Evolutionary conservation across 1,284 basidiomycete genomes (phyloP).

Genomic region (Rugosomyces carneus): DNA sequence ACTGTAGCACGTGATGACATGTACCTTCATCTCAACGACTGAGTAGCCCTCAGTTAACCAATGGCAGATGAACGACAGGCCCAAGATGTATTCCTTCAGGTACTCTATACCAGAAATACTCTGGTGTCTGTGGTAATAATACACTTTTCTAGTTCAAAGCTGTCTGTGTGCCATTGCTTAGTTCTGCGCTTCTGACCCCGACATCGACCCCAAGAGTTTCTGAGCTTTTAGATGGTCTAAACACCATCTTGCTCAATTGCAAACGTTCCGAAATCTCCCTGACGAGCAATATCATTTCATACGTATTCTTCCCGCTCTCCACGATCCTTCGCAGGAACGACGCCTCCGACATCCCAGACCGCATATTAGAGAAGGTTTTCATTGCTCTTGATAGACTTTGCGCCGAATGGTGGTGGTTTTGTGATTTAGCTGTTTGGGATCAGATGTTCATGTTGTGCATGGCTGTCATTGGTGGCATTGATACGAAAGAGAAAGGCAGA

Average conservation of each 20-base stretch:
- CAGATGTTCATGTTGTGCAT: conserved; percentile 80
- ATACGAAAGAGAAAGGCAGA: conserved; percentile 54
- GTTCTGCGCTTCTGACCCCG: conserved; percentile 53
- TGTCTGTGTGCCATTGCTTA: conserved; percentile 74
- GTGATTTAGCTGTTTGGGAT: conserved; percentile 65
- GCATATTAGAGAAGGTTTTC: conserved; percentile 72
- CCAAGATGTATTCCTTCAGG: conserved; percentile 28
- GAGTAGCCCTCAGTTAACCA: too few relatives aligned
- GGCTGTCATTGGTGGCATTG: conserved; percentile 58
- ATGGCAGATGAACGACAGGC: conserved; percentile 11
- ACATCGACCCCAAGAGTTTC: conserved; percentile 43
- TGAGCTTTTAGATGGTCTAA: conserved; percentile 49
- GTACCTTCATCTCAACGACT: too few relatives aligned
- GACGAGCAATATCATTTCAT: conserved; percentile 66
- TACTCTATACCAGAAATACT: conserved; percentile 18
- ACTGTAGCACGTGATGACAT: too few relatives aligned
- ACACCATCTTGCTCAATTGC: conserved; percentile 39
- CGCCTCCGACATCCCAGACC: conserved; percentile 66
- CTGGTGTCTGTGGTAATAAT: not conserved
- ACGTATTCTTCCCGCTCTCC: conserved; percentile 83
- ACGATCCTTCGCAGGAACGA: conserved; percentile 72
- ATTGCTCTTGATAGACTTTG: conserved; percentile 55
- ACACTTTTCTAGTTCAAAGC: conserved; percentile 55
- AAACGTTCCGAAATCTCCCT: conserved; percentile 36
- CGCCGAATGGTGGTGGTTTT: conserved; percentile 73